These are phyloP conservation scores for Phytophthora syringae DNA, from an alignment of 352 stramenopile genomes.

Conservation along the genomic window DNA sequence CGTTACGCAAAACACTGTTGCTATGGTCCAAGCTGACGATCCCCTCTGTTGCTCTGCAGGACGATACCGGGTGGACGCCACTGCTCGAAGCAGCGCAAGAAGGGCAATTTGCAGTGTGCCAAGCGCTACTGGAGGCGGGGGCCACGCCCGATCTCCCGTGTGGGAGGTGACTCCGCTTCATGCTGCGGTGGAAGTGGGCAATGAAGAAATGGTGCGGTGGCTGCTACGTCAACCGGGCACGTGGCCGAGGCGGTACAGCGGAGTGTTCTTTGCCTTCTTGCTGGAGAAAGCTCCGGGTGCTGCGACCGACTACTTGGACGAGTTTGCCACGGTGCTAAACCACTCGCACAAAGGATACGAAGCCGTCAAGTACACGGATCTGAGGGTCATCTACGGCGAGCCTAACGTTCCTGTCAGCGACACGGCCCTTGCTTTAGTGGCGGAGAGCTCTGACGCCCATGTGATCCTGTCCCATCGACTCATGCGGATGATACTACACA, in stretches of 20 bases:
- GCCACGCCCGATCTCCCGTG: conserved; percentile 48
- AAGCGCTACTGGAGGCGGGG: conserved; percentile 49
- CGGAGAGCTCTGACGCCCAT: conserved; percentile 46
- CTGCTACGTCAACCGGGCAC: conserved; percentile 47
- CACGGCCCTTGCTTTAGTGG: conserved; percentile 54
- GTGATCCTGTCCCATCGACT: conserved; percentile 62
- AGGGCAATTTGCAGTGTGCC: conserved; percentile 56
- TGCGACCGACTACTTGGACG: conserved; percentile 53
- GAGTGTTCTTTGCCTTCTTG: conserved; percentile 58
- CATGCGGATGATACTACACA: conserved; percentile 54
- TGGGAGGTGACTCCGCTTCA: conserved; percentile 53
- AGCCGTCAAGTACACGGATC: conserved; percentile 58
- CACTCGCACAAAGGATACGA: conserved; percentile 39
- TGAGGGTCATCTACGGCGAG: conserved; percentile 58
- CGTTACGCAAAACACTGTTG: background rate
- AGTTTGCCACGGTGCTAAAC: conserved; percentile 58
- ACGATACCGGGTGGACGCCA: conserved; percentile 62
- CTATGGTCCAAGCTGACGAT: background rate
- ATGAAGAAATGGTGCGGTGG: conserved; percentile 61
- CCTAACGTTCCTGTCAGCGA: conserved; percentile 51
- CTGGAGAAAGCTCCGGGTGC: conserved; percentile 57
- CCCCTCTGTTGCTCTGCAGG: conserved; percentile 17
- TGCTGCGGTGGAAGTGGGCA: conserved; percentile 59
- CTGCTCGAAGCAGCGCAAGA: conserved; percentile 69
- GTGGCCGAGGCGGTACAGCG: conserved; percentile 41